Percentiles rank a stretch among this genome's conserved stretches.
These are phyloP conservation scores for Eucalyptus coolabah DNA, from an alignment of 345 rosid genomes.

Conservation along the genomic window DNA sequence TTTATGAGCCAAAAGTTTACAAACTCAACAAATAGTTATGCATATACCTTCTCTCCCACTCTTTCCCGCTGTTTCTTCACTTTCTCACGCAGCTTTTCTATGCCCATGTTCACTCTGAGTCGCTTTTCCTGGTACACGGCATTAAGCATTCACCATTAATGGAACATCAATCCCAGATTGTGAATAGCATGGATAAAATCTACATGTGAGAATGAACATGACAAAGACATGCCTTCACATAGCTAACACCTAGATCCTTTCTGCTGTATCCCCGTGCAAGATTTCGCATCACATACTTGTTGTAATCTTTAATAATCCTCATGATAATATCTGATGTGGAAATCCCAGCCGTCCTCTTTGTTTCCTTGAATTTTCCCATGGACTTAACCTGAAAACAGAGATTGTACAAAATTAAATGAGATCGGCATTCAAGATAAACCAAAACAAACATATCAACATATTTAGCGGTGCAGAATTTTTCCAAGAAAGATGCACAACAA, in stretches of 20 bases:
- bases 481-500: not conserved
- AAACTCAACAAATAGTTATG: not conserved
- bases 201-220: not conserved
- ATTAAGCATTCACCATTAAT: not conserved
- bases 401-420: not conserved
- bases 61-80: slow-evolving; percentile 75
- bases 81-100: slow-evolving; percentile 81
- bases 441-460: not conserved
- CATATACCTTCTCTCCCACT: slow-evolving; percentile 53
- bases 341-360: slow-evolving; percentile 83
- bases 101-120: slow-evolving; percentile 78
- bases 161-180: not conserved
- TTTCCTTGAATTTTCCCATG: slow-evolving; percentile 82
- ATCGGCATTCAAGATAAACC: not conserved
- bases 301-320: slow-evolving; percentile 92
- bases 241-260: slow-evolving; percentile 93
- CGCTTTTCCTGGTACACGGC: slow-evolving; percentile 63
- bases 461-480: not conserved
- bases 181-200: not conserved
- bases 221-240: slow-evolving; percentile 50
- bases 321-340: slow-evolving; percentile 89
- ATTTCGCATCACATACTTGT: slow-evolving; percentile 90
- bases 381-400: slow-evolving; percentile 49
- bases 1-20: not conserved
- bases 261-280: slow-evolving; percentile 87